These are phyloP conservation scores for Apiospora koreana DNA, from an alignment of 2,329 filamentous ascomycete species.

Conservation along the genomic window DNA sequence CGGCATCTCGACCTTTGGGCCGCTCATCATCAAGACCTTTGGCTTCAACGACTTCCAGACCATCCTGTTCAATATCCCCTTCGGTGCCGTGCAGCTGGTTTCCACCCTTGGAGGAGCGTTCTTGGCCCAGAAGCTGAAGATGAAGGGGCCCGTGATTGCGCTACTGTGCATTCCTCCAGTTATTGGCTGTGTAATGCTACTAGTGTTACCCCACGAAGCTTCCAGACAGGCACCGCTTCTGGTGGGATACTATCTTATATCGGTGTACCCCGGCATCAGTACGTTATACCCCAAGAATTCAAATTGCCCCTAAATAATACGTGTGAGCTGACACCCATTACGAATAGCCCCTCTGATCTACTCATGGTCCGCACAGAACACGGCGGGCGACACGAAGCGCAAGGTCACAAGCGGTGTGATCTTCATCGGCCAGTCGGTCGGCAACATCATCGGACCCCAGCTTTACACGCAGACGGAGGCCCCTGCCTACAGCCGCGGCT, in stretches of 20 bases:
- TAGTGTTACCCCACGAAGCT: constrained; percentile 24
- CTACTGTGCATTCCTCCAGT: constrained; percentile 29
- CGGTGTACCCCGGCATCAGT: constrained; percentile 59
- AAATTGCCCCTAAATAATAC: neutral
- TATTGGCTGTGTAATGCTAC: constrained; percentile 28
- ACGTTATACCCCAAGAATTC: constrained; percentile 20
- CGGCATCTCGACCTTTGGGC: constrained; percentile 54
- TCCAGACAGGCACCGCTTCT: constrained; percentile 40
- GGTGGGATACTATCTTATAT: constrained; percentile 40
- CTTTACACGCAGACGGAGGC: constrained; percentile 62
- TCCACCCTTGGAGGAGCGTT: constrained; percentile 55
- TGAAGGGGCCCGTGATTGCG: constrained; percentile 50
- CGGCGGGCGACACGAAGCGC: constrained; percentile 69
- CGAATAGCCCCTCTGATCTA: constrained; percentile 57
- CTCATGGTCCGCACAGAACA: constrained; percentile 63
- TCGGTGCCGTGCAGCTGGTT: constrained; percentile 56
- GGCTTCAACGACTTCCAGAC: constrained; percentile 52
- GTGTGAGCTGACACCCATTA: constrained; percentile 16
- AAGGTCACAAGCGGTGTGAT: constrained; percentile 66
- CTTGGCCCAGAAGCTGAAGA: constrained; percentile 48
- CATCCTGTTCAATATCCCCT: constrained; percentile 56
- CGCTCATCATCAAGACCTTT: constrained; percentile 53
- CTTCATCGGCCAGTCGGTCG: constrained; percentile 65
- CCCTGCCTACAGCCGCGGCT: constrained; percentile 56
- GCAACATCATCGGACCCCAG: constrained; percentile 67